Evolutionary conservation across 768 basidiomycete species (phyloP).

Genomic region (Pleurotus tuoliensis): DNA sequence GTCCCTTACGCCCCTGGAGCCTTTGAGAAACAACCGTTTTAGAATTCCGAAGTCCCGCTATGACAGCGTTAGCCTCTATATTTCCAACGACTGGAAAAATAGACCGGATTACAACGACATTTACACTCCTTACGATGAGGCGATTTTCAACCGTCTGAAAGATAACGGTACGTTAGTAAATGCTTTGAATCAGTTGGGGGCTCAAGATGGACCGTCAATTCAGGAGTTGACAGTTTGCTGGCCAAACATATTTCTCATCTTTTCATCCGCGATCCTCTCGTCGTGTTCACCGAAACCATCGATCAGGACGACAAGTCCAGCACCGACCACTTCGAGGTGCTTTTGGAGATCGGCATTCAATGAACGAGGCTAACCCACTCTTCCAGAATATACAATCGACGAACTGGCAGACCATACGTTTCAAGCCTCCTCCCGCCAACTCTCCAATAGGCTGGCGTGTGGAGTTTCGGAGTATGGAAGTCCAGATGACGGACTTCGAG

Average conservation of each 20-base stretch:
- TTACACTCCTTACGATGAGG: constrained; percentile 71
- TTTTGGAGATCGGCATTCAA: background rate
- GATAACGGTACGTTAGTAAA: constrained; percentile 58
- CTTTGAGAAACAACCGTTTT: constrained; percentile 68
- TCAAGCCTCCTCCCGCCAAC: constrained; percentile 95
- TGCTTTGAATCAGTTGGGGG: no score
- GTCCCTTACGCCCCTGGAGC: constrained; percentile 40
- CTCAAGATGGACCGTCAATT: background rate
- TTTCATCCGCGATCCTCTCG: constrained; percentile 96
- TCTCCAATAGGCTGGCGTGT: constrained; percentile 97
- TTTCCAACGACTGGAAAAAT: constrained; percentile 84
- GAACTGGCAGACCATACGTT: constrained; percentile 98
- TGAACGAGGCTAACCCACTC: constrained; percentile 1
- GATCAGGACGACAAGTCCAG: constrained; percentile 86
- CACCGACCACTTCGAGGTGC: constrained; percentile 94
- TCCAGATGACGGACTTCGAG: constrained; percentile 98
- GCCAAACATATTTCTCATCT: constrained; percentile 92
- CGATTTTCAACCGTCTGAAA: constrained; percentile 67
- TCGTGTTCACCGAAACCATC: constrained; percentile 91
- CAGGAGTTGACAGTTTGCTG: constrained; percentile 83
- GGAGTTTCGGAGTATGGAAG: constrained; percentile 98
- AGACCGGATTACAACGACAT: constrained; percentile 94
- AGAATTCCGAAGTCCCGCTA: constrained; percentile 95
- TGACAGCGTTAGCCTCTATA: constrained; percentile 92
- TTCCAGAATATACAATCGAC: constrained; percentile 95